Conservation (phyloP, 169 alveolate genomes). For the Babesia bovis region DNA sequence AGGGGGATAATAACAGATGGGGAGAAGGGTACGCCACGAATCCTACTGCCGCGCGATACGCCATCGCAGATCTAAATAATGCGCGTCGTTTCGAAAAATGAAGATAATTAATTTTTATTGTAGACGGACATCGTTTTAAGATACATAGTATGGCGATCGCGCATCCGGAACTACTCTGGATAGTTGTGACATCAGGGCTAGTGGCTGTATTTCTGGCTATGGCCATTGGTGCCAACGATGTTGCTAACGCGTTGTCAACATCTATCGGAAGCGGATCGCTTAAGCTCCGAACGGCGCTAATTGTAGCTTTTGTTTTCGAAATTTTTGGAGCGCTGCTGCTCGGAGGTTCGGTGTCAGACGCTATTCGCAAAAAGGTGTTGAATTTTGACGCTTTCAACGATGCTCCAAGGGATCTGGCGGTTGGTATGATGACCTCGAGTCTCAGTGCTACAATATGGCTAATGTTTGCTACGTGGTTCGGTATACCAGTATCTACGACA, state of each 20-base stretch:
- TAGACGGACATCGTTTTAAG: background rate
- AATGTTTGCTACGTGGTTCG: conserved; percentile 72
- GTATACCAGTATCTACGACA: conserved; percentile 87
- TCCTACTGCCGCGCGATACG: background rate
- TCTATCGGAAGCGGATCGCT: conserved; percentile 81
- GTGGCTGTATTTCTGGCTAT: conserved; percentile 74
- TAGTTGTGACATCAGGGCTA: conserved; percentile 76
- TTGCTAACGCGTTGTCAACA: conserved; percentile 84
- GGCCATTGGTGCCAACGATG: conserved; percentile 87
- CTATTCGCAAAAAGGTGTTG: conserved; percentile 76
- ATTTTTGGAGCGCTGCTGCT: conserved; percentile 81
- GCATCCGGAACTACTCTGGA: conserved; percentile 77
- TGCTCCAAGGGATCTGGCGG: conserved; percentile 78
- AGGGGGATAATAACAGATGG: conserved; percentile 6
- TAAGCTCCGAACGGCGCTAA: conserved; percentile 72
- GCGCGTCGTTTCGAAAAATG: background rate
- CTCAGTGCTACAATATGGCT: conserved; percentile 83
- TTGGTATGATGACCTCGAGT: conserved; percentile 82
- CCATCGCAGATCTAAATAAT: background rate
- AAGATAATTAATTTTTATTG: background rate
- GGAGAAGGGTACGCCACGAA: background rate
- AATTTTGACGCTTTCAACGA: conserved; percentile 76
- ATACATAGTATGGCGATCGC: conserved; percentile 62
- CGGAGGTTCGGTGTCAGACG: conserved; percentile 85
- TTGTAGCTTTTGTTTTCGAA: conserved; percentile 79